Evolutionary conservation across 2,329 filamentous ascomycete species (phyloP), one percentile per base, ranked within the genome.

Genomic region (Fusarium hainanense): DNA sequence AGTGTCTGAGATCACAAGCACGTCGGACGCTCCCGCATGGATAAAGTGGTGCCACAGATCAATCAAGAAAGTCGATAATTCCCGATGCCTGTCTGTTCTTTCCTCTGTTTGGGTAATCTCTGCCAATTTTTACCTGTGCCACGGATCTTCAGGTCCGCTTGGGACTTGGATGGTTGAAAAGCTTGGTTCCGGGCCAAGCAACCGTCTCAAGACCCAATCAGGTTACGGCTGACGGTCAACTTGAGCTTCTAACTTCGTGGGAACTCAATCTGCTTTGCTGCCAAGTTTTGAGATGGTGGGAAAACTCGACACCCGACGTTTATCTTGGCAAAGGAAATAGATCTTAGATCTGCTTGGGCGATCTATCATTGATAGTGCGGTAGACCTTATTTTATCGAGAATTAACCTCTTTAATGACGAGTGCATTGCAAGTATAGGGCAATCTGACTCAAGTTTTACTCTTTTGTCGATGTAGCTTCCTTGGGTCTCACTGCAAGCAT

Each of bases 141-240:
- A 56, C 55, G 50, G 63, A 70, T 68, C 67, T 54, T 60, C 67
- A 70, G 68, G 68, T 34, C 58, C 63, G 64, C 40, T 55, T 32
- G 42, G 13, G n/a, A 60, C 37, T 65, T 68, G 66, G 60, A 63
- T 68, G 54, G 54, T 54, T 34, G 32, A 56, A 58, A 67, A 68
- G 54, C 54, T 66, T 56, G 44, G 49, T 54, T 30, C 49, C 37
- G 11, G 47, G 54, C 43, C 63, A 41, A 52, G 54, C 32, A 49
- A 18, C 23, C n/a, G 32, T 20, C 12, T 25, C 37, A 47, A 23
- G 44, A 34, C 32, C 67, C 67, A 68, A 70, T 70, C 63, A 50
- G 30, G 25, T 47, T 49, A 21, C 30, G 44, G 58, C 32, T 30
- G 25, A 41, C 34, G 37, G 27, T 48, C 23, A 32, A 48, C 43